Conservation (phyloP, 1,139 yeast species). For the Suhomyces chickasaworum region DNA sequence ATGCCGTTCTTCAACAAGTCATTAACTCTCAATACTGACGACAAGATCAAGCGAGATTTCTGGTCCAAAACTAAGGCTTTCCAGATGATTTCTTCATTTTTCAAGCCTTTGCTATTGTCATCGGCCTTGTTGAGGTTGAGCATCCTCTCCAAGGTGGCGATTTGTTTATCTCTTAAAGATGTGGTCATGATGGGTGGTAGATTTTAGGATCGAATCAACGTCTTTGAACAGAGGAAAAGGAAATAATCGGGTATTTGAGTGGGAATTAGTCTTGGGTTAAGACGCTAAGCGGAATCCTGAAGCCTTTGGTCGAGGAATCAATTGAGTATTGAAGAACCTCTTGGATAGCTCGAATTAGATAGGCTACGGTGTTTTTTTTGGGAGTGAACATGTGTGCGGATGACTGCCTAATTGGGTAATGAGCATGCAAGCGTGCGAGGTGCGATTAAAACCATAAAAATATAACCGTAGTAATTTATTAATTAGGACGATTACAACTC, state of each 20-base stretch:
- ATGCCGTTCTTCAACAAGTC: constrained; percentile 87
- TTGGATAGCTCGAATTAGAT: neutral
- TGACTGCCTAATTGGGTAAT: constrained; percentile 21
- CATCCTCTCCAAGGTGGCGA: constrained; percentile 74
- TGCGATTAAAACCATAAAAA: too few relatives aligned
- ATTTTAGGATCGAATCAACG: neutral
- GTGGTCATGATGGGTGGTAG: constrained; percentile 1
- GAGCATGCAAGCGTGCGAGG: neutral
- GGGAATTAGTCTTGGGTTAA: neutral
- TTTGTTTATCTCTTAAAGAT: constrained; percentile 38
- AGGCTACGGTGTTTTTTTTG: constrained; percentile 9
- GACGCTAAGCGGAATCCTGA: neutral
- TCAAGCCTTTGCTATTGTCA: constrained; percentile 52
- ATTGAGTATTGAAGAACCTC: neutral
- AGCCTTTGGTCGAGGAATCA: neutral
- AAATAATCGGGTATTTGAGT: neutral
- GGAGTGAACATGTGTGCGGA: constrained; percentile 2
- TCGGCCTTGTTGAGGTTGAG: constrained; percentile 71
- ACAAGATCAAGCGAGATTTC: constrained; percentile 79
- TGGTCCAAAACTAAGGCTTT: constrained; percentile 86
- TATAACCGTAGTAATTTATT: too few relatives aligned
- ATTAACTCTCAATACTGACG: constrained; percentile 87
- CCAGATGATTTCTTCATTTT: constrained; percentile 73
- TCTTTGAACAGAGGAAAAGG: neutral
- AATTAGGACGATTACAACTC: too few relatives aligned